Evolutionary conservation across 2,329 filamentous ascomycete species (phyloP).

Genomic region (Colletotrichum camelliae): DNA sequence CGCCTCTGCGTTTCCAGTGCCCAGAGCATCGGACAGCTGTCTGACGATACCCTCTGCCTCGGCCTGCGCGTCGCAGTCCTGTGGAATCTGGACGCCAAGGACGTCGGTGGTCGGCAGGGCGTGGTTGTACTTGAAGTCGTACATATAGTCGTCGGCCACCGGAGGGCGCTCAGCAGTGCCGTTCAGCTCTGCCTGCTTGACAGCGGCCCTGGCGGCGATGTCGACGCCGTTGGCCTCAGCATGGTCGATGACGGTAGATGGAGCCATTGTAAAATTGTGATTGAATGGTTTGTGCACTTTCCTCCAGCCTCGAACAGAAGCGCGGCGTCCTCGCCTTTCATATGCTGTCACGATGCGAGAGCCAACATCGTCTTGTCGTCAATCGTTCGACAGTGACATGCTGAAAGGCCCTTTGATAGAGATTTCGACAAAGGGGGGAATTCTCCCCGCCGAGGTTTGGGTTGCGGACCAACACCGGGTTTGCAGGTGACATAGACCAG

Average conservation of each 20-base stretch:
- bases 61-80: neutral
- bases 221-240: neutral
- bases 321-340: neutral
- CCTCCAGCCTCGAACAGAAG: neutral
- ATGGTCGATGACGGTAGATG: neutral
- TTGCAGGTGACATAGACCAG: neutral
- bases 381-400: neutral
- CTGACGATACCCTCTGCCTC: neutral
- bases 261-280: neutral
- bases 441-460: neutral
- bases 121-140: neutral
- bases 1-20: neutral
- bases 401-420: neutral
- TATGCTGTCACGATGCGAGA: neutral
- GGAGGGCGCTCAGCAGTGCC: neutral
- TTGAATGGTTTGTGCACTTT: neutral
- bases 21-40: neutral
- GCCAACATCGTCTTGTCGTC: neutral
- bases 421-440: neutral
- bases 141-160: neutral
- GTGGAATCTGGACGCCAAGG: neutral
- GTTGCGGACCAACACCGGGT: neutral
- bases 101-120: neutral
- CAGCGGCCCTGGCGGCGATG: neutral
- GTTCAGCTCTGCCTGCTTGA: neutral